phyloP scores from a whole-genome alignment of 2,329 filamentous ascomycete species.

The Fusarium illudens region DNA sequence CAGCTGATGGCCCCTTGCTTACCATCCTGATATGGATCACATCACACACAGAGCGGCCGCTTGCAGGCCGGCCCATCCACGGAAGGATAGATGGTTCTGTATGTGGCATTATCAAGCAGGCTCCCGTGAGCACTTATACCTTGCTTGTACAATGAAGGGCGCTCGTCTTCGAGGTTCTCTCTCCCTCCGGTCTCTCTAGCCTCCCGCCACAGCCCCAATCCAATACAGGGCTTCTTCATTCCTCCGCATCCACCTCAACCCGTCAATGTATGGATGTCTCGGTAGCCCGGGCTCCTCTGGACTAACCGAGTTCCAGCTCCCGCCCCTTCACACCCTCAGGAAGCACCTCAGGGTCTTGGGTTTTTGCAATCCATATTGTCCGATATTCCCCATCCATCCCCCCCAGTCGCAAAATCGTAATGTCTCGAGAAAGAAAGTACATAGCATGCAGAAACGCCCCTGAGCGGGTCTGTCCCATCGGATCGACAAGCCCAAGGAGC shows the following conservation, averaged over 20 bases:
- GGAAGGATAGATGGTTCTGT: not conserved
- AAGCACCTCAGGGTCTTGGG: not conserved
- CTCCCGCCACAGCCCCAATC: slow-evolving; percentile 21
- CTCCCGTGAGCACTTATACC: slow-evolving; percentile 3
- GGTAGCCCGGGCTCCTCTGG: slow-evolving; percentile 11
- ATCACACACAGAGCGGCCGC: slow-evolving; percentile 1
- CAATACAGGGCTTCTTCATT: slow-evolving; percentile 22
- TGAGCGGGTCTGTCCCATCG: slow-evolving; percentile 25
- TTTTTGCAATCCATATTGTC: not conserved
- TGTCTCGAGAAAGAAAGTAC: slow-evolving; percentile 7
- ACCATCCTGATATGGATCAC: not conserved
- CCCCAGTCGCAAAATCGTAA: slow-evolving; percentile 6
- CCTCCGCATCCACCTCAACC: slow-evolving; percentile 11
- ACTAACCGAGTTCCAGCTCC: slow-evolving; percentile 10
- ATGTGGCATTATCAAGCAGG: slow-evolving; percentile 20
- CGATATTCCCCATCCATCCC: not conserved
- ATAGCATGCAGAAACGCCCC: slow-evolving; percentile 5
- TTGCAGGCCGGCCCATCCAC: slow-evolving; percentile 7
- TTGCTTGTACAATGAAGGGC: not conserved
- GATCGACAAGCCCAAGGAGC: slow-evolving; percentile 28
- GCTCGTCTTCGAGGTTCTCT: not conserved
- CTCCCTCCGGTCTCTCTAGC: not conserved
- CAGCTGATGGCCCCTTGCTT: slow-evolving; percentile 11
- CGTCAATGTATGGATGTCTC: slow-evolving; percentile 10
- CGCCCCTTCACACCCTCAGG: not conserved